Base-by-base conservation (phyloP, 2,329 filamentous ascomycete genomes). In the Neopestalotiopsis clavispora region DNA sequence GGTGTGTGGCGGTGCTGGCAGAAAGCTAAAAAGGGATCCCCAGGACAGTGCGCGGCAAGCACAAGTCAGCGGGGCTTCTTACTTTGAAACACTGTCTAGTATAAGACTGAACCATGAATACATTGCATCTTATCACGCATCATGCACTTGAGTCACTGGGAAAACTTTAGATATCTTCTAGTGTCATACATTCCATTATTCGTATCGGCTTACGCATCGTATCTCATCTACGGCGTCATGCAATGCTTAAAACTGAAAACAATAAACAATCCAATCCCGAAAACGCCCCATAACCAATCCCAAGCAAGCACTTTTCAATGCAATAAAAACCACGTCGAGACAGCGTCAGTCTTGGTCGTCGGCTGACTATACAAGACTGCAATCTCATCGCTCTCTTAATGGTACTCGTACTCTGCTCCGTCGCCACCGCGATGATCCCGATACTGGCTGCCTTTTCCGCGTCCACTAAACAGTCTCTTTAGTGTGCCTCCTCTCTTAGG, bases 391-490 rank as follows among this genome's bases (percentile, higher is more conserved):
- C 23, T 4, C 59, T n/a, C 32, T 7, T 52, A 52, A 10, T 38
- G 14, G 14, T 62, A 62, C 1, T 62, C 59, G 40, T 45, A 65
- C 30, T 65, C 62, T 20, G 38, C 62, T 9, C 30, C 45, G 2
- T 56, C 40, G 10, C 45, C 62, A 28, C 45, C 64, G 28, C 64
- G 23, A n/a, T 57, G 45, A n/a, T 58, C 30, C 38, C 64, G 64
- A 14, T 66, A 58, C 14, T 58, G 64, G 30, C 64, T 66, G 20
- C 64, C 64, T n/a, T 66, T 66, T 14, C 38, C 62, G 20, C 52
- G 45, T 12, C 64, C 64, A 57, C 64, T 66, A 20, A 66, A 66
- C 7, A 66, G 30, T 38, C 64, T 66, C 49, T 66, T 66, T 10
- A 66, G 28, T 7, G 30, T 58, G 23, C 64, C 52, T 10, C 32